Base-by-base conservation (phyloP, 2,329 filamentous ascomycete genomes). In the Bertia moriformis region DNA sequence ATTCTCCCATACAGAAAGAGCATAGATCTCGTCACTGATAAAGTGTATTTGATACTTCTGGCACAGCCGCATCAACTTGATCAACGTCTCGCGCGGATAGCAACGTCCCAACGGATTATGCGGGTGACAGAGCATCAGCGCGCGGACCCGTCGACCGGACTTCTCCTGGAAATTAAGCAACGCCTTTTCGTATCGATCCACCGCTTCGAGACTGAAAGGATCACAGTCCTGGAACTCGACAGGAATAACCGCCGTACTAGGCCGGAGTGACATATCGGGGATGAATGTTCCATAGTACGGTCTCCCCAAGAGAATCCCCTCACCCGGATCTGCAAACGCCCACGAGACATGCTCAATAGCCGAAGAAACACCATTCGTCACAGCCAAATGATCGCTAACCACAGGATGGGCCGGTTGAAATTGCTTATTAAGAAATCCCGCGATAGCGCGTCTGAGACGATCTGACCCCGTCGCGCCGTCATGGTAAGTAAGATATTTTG, bases 1-100 rank as follows among this genome's bases (percentile, higher is more conserved):
- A 42, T 63, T 70, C 4, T 58, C 42, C 49, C 62, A 76, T 1
- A 65, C 53, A 0, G 70, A 73, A 3, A 71, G 48, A 2, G 69
- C 72, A 46, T 76, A 76, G 29, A 77, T 66, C 47, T 77, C 72
- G 48, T 77, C 71, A 45, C 62, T 65, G 49, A 76, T 61, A 27
- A 76, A 53, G 45, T 76, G 69, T 3, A 75, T 51, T 2, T 56
- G 44, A 44, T 73, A 53, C 40, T 60, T 58, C 39, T 67, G 54
- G 45, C 70, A 74, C 20, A 74, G 46, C 2, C 49, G 46, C 58
- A 73, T 61, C 17, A 69, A 50, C 4, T 51, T 53, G 1, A 61
- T 43, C 5, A 71, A 44, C 3, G 56, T 53, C 2, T 51, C 47
- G 2, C 55, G 56, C 3, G 63, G 42, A 44, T 68, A 68, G 49